Conservation (phyloP, 768 basidiomycete genomes). For the Mycena epipterygia region DNA sequence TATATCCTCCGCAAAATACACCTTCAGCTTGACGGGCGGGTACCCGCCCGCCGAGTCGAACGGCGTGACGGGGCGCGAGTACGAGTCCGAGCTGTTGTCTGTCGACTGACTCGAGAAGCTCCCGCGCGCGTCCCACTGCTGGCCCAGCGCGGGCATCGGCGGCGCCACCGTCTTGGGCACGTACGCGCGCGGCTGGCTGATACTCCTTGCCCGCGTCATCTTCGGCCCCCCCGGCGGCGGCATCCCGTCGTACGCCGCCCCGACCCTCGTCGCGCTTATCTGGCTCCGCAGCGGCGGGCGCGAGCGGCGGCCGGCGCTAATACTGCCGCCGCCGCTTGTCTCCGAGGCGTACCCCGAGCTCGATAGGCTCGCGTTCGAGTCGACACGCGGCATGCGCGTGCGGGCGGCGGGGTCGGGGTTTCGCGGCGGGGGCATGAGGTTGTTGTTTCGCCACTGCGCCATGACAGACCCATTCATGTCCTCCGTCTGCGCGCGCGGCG, state of each 20-base stretch:
- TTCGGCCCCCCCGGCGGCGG: constrained; percentile 48
- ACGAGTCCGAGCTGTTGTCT: constrained; percentile 82
- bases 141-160: constrained; percentile 63
- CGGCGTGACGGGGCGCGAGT: constrained; percentile 89
- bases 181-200: constrained; percentile 85
- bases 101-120: constrained; percentile 90
- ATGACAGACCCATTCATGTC: constrained; percentile 74
- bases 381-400: constrained; percentile 57
- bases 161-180: constrained; percentile 67
- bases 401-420: constrained; percentile 38
- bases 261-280: constrained; percentile 75
- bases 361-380: constrained; percentile 57
- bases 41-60: constrained; percentile 92
- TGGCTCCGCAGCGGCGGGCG: constrained; percentile 72
- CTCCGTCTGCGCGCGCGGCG: constrained; percentile 79
- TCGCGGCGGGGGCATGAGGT: no score
- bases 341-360: constrained; percentile 59
- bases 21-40: constrained; percentile 88
- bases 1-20: constrained; percentile 94
- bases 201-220: constrained; percentile 75
- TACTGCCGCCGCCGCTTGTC: constrained; percentile 50
- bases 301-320: constrained; percentile 48
- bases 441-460: constrained; percentile 71
- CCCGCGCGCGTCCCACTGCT: constrained; percentile 80
- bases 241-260: constrained; percentile 63